Evolutionary conservation across 352 stramenopile species (phyloP), one percentile per base, ranked within the genome.

Genomic region (Phytophthora ramorum): DNA sequence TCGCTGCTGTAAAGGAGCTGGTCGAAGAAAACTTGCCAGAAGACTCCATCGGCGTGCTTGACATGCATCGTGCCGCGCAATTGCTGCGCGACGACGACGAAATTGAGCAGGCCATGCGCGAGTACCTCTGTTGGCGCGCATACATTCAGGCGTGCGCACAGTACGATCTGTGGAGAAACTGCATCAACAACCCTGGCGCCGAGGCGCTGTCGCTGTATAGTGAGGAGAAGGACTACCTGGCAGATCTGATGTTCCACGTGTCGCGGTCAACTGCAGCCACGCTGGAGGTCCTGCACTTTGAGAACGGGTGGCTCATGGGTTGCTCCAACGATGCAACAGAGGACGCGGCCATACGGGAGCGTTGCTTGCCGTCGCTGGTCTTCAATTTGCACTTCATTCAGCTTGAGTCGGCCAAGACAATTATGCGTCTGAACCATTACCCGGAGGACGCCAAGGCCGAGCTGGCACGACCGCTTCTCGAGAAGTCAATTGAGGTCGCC

Each of bases 321-420:
- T 91, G 84, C 49, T 76, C 69, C 20, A 75, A 76, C 10, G 69
- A 82, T 50, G 69, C 69, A 13, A 63, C 69, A 16, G 80, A 85
- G 47, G 79, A 91, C 34, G 61, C 58, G 14, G 63, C 49, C 7
- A 67, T 92, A 34, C 78, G 83, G 0, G 62, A 79, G 45, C 56
- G 71, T 43, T 96, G 88, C 58, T 68, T 96, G 55, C 88, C 88
- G 26, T 59, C 78, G 16, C 47, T 94, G 7, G 84, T 90, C 16
- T 88, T 91, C 43, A 78, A 91, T 32, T 67, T 94, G 14, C 86
- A 96, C 63, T 89, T 83, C 66, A 73, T 96, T 40, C 83, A 91
- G 56, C 71, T 92, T 13, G 83, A 95, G 63, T 92, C 87, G 6
- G 81, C 86, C 19, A 87, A 89, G 50, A 76, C 75, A 0, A 76